phyloP scores from a whole-genome alignment of 1,284 basidiomycete genomes.

The Exobasidium rhododendri region DNA sequence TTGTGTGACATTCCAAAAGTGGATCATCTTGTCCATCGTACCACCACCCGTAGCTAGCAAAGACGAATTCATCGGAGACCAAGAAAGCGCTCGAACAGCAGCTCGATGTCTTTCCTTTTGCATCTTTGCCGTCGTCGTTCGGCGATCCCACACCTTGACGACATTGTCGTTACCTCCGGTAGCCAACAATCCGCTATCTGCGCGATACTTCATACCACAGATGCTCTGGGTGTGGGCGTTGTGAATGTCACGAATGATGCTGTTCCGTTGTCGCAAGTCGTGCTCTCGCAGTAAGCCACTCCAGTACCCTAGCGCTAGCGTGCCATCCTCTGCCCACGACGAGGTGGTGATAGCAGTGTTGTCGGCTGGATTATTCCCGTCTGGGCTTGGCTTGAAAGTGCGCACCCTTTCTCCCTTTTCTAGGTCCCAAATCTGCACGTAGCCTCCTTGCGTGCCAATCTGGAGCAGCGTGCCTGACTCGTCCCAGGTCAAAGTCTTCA shows the following conservation, averaged over 20 bases:
- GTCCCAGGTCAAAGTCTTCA: constrained; percentile 79
- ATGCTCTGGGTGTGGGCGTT: constrained; percentile 49
- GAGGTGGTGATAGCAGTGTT: constrained; percentile 35
- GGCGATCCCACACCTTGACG: constrained; percentile 87
- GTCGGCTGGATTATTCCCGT: constrained; percentile 44
- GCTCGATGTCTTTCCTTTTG: constrained; percentile 69
- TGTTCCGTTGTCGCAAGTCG: constrained; percentile 47
- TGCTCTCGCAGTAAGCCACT: constrained; percentile 51
- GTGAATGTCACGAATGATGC: constrained; percentile 39
- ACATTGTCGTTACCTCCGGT: constrained; percentile 96
- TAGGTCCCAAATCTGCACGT: constrained; percentile 94
- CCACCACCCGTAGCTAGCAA: constrained; percentile 92
- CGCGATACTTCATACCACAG: constrained; percentile 50
- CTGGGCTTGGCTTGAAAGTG: constrained; percentile 58
- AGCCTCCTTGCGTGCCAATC: constrained; percentile 77
- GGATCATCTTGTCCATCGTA: constrained; percentile 87
- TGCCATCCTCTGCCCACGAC: constrained; percentile 50
- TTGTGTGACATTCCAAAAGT: constrained; percentile 68
- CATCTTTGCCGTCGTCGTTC: constrained; percentile 80
- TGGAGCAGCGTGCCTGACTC: constrained; percentile 83
- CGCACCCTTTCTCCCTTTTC: constrained; percentile 75
- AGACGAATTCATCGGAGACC: constrained; percentile 94
- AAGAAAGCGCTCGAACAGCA: constrained; percentile 69
- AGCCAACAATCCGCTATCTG: constrained; percentile 68
- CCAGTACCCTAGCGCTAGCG: constrained; percentile 45